Evolutionary conservation across 2,329 filamentous ascomycete genomes (phyloP), one percentile per base, ranked within the genome.

Genomic region (Fulvia fulva): DNA sequence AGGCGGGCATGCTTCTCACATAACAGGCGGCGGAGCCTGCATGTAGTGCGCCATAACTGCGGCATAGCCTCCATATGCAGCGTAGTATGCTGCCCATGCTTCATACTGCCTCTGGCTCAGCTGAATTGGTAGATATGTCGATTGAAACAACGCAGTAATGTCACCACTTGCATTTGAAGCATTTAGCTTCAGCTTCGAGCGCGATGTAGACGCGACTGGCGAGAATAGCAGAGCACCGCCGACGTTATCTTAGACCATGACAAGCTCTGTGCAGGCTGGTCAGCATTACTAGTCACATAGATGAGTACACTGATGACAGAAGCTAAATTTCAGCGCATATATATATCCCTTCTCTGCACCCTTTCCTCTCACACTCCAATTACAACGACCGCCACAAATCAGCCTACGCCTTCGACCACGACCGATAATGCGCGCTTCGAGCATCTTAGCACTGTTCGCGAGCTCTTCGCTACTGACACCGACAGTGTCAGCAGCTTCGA

Each of bases 1-100:
- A n/a, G n/a, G n/a, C n/a, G n/a, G n/a, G n/a, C n/a, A n/a, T n/a
- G n/a, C n/a, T n/a, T n/a, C n/a, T n/a, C n/a, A n/a, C n/a, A n/a
- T n/a, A n/a, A n/a, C n/a, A n/a, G n/a, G n/a, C n/a, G n/a, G n/a
- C n/a, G n/a, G n/a, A n/a, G n/a, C 56, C 21, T 63, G 58, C 58
- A 64, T 61, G 52, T 65, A 64, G 44, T 62, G 61, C 16, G 59
- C 62, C 64, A 65, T 67, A 32, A 65, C 58, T 19, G 63, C 55
- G 11, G 62, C 67, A 28, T 67, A 97, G 55, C 93, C 93, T 62
- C 93, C 93, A 67, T 94, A 97, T 8, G 89, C 86, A 2, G 89
- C 87, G 72, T 95, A 95, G 70, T 93, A 89, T 19, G 88, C 85
- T 53, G 85, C 85, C 72, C 94, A 94, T 67, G 95, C 89, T 54